Evolutionary conservation across 768 basidiomycete genomes (phyloP).

Genomic region (Omphalotus guepiniiformis): DNA sequence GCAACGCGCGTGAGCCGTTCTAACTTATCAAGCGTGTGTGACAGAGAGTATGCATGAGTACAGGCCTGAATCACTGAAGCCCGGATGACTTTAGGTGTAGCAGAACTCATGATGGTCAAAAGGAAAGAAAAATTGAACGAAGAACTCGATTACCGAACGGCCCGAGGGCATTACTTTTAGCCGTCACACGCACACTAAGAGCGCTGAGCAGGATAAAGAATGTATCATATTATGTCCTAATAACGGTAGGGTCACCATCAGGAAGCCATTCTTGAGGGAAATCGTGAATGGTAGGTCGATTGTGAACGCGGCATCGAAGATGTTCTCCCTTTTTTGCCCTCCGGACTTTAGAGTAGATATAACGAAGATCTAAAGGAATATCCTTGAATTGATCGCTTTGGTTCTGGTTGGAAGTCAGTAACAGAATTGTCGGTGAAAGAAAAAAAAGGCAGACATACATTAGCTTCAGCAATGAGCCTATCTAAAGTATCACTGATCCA

Average conservation of each 20-base stretch:
- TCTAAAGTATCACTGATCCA: conserved; percentile 90
- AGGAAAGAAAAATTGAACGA: too few species aligned
- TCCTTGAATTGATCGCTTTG: conserved; percentile 43
- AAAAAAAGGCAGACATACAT: conserved; percentile 50
- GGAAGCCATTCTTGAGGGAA: conserved; percentile 88
- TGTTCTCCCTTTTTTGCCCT: conserved; percentile 77
- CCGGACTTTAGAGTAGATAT: conserved; percentile 64
- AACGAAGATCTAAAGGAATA: conserved; percentile 79
- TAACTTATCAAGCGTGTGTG: conserved; percentile 40
- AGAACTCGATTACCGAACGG: too few species aligned
- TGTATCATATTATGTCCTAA: too few species aligned
- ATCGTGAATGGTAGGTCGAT: conserved; percentile 65
- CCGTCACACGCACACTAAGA: too few species aligned
- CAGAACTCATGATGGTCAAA: conserved; percentile 4
- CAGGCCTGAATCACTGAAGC: conserved; percentile 48
- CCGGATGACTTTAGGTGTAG: conserved; percentile 16
- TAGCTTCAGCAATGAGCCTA: conserved; percentile 72
- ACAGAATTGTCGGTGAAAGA: conserved; percentile 12
- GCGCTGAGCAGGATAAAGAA: too few species aligned
- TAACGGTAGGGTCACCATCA: conserved; percentile 8
- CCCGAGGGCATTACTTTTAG: too few species aligned
- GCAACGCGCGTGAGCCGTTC: conserved; percentile 35
- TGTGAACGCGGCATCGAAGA: conserved; percentile 45
- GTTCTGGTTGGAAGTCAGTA: background rate
- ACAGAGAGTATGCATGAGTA: conserved; percentile 32